Evolutionary conservation across 495 filamentous ascomycete species (phyloP).

Genomic region (Aspergillus taichungensis): DNA sequence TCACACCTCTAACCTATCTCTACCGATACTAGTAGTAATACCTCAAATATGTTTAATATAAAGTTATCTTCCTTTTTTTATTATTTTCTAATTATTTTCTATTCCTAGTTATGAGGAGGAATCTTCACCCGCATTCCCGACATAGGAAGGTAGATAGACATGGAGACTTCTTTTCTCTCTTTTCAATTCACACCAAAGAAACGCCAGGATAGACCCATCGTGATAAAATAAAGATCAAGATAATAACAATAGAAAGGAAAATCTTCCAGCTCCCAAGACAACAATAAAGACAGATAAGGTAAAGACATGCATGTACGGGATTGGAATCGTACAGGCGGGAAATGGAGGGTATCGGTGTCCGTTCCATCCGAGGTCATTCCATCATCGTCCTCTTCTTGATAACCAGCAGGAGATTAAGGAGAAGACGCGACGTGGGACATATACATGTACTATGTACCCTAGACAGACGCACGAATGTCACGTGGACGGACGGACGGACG

Average conservation of each 20-base stretch:
- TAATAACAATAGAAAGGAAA: not conserved
- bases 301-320: no score
- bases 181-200: slow-evolving; percentile 2
- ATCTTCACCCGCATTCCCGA: no score
- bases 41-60: no score
- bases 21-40: no score
- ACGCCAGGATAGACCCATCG: slow-evolving; percentile 6
- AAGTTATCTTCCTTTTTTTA: no score
- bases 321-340: not conserved
- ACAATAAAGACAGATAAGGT: not conserved
- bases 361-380: not conserved
- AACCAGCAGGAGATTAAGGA: not conserved
- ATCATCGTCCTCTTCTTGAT: slow-evolving; percentile 1
- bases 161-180: not conserved
- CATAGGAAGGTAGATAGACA: no score
- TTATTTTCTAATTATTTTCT: no score
- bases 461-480: slow-evolving; percentile 5
- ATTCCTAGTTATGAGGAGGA: no score
- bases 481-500: slow-evolving; percentile 9
- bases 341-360: slow-evolving; percentile 8
- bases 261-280: not conserved
- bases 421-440: no score
- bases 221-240: slow-evolving; percentile 2
- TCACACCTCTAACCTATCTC: no score
- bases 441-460: not conserved